phyloP scores from a whole-genome alignment of 192 early-diverging fungal genomes.

The Backusella luteola region DNA sequence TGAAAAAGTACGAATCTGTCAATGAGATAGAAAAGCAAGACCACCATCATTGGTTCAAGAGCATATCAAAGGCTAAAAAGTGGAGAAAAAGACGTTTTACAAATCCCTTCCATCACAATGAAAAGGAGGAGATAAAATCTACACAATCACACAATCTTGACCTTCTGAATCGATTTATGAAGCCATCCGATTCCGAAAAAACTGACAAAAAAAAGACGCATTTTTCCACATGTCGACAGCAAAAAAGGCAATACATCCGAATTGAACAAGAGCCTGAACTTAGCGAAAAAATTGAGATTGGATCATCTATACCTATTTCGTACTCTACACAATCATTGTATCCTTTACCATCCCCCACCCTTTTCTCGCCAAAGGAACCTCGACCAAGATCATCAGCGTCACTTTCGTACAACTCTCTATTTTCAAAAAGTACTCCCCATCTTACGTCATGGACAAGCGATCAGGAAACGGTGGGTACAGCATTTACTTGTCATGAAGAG shows the following conservation, averaged over 20 bases:
- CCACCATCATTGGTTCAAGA: not conserved
- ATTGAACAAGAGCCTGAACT: not conserved
- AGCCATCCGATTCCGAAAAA: not conserved
- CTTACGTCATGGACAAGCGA: not conserved
- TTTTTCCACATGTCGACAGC: not conserved
- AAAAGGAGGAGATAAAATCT: not conserved
- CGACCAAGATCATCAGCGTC: not conserved
- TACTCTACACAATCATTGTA: not conserved
- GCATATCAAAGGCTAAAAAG: not conserved
- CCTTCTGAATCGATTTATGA: not conserved
- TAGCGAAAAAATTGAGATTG: not conserved
- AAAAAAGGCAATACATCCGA: not conserved
- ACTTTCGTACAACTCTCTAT: not conserved
- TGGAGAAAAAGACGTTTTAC: not conserved
- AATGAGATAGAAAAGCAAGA: not conserved
- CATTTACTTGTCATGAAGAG: not conserved
- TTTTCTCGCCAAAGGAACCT: not conserved
- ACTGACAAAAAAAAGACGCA: not conserved
- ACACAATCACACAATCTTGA: not conserved
- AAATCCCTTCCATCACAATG: not conserved
- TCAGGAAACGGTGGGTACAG: not conserved
- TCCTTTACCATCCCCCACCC: not conserved
- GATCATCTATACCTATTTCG: not conserved
- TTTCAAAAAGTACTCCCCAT: not conserved
- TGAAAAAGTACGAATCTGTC: not conserved